Evolutionary conservation across 2,329 filamentous ascomycete genomes (phyloP).

Genomic region (Pestalotiopsis sp.): DNA sequence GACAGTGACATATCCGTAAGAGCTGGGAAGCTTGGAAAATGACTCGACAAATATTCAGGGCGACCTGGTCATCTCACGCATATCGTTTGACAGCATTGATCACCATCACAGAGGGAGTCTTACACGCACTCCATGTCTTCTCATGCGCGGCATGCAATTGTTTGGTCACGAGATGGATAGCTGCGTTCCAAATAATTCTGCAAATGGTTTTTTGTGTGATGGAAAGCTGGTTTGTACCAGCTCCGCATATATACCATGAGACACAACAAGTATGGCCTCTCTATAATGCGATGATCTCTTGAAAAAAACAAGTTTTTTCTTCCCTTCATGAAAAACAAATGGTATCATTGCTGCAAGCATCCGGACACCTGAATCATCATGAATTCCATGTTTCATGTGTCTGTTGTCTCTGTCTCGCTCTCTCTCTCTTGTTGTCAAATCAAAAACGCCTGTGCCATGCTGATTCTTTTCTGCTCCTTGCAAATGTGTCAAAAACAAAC

Average conservation of each 20-base stretch:
- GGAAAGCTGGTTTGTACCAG: not conserved
- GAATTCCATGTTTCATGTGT: not conserved
- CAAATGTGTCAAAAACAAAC: not conserved
- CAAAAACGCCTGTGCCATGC: slow-evolving; percentile 8
- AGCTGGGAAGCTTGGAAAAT: too few relatives aligned
- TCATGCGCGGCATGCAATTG: not conserved
- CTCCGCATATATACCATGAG: not conserved
- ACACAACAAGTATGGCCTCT: not conserved
- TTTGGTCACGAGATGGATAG: not conserved
- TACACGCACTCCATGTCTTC: too few relatives aligned
- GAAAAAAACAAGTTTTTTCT: not conserved
- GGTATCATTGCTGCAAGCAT: not conserved
- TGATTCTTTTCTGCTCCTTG: not conserved
- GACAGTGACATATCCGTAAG: too few relatives aligned
- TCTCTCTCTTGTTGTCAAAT: slow-evolving; percentile 7
- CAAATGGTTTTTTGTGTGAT: not conserved
- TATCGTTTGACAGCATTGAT: not conserved
- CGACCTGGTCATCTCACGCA: too few relatives aligned
- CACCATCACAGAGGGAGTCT: not conserved
- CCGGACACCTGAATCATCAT: not conserved
- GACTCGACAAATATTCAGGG: too few relatives aligned
- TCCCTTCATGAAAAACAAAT: not conserved
- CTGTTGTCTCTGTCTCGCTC: not conserved
- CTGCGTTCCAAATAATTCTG: not conserved
- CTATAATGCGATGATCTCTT: not conserved